A percentile compares a stretch with the other conserved stretches of the same genome.
phyloP scores from a whole-genome alignment of 257 asterid genomes.

The Nicotiana paniculata region DNA sequence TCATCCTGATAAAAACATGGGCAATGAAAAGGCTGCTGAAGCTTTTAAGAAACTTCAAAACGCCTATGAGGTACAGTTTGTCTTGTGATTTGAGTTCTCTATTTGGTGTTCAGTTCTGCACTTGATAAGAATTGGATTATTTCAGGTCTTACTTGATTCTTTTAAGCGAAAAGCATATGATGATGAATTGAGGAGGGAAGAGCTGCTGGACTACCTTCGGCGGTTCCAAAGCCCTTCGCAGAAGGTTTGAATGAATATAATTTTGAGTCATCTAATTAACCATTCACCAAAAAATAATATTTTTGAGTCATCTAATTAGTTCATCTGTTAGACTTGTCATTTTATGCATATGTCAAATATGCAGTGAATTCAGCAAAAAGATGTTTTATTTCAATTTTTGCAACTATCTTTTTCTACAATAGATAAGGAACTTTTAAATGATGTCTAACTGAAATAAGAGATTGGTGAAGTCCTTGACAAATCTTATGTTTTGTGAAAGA shows the following conservation, averaged over 20 bases:
- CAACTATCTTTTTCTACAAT: background rate
- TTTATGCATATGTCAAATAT: background rate
- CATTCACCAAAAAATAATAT: too few relatives aligned
- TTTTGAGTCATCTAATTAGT: background rate
- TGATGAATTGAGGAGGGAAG: conserved; percentile 87
- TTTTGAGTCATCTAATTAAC: background rate
- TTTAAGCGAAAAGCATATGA: conserved; percentile 79
- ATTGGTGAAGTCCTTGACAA: background rate
- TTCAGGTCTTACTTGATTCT: conserved; percentile 81
- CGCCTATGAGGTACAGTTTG: conserved; percentile 72
- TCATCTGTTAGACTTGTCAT: background rate
- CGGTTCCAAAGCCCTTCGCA: conserved; percentile 63
- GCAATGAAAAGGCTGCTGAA: conserved; percentile 91
- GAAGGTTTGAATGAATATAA: conserved; percentile 40
- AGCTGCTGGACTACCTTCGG: conserved; percentile 72
- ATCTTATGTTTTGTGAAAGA: background rate
- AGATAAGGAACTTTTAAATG: background rate
- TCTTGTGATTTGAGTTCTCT: background rate
- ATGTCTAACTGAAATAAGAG: background rate
- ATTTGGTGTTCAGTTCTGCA: background rate
- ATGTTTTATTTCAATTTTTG: background rate
- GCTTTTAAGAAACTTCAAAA: conserved; percentile 98
- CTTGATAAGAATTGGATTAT: conserved; percentile 17
- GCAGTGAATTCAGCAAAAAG: background rate
- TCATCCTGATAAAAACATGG: conserved; percentile 99